Base-by-base conservation (phyloP, 2,329 filamentous ascomycete species). In the Aspergillus intermedius region DNA sequence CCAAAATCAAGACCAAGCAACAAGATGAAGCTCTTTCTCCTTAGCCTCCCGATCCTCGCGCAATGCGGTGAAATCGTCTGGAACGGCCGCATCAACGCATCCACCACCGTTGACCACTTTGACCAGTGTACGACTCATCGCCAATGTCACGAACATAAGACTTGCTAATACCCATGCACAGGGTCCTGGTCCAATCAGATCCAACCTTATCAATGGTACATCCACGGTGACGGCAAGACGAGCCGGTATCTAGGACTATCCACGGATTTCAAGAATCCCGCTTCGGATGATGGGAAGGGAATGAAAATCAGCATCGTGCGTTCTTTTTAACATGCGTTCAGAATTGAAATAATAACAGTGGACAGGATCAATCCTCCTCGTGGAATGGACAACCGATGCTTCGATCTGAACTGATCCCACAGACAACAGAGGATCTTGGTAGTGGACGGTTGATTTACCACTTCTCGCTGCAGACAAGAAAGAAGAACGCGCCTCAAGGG, bases 381-480 rank as follows among this genome's bases (percentile, higher is more conserved):
- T 88, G 84, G 84, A 83, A 88, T 66, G 82, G 80, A 19, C 82
- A 87, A 62, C 79, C 67, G 43, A 88, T 88, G 85, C 81, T 83
- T 63, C 78, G 85, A 45, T 87, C 82, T 0, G 86, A 88, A 69
- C 72, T 88, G 51, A 88, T 89, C 55, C 84, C 85, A 7, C 82
- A 87, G 69, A 87, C 83, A 0, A 77, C 67, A 2, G 80, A 80
- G 0, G 74, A 81, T 50, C 84, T 88, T 65, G 83, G 81, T 56
- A 60, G 68, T n/a, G 84, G 84, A 40, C 83, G 79, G 44, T 77
- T 87, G 30, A 86, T 77, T 70, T 88, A 88, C 67, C 85, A 88
- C 67, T 88, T 88, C 69, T 83, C 77, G 51, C 77, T 88, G 54
- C 81, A 78, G 74, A 75, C 79, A 42, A 73, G 68, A 12, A 73